Base-by-base conservation (phyloP, 1,139 yeast species). In the Yamadazyma diddensiae region DNA sequence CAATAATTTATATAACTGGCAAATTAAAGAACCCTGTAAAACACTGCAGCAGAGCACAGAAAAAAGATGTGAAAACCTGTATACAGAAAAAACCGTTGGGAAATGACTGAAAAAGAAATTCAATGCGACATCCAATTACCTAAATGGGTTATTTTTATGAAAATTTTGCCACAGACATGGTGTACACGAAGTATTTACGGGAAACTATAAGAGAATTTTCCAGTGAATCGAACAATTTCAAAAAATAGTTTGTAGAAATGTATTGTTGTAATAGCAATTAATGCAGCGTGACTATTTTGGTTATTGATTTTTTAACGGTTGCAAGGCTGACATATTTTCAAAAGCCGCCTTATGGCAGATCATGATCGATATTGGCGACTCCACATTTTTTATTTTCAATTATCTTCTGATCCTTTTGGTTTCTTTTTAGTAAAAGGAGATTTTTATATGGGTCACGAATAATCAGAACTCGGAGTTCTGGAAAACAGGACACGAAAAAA, bases 21-120 rank as follows among this genome's bases (percentile, higher is more conserved):
- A 25, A 31, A 10, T 6, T 12, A 10, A 31, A 16, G 34, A 31
- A 31, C 34, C 34, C 34, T 31, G 27, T 30, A 6, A 22, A 21
- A 15, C 10, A 10, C 21, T 25, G 25, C 25, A 27, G 11, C 15
- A 13, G 24, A 29, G 14, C 11, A 24, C 9, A 12, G 8, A 16
- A 15, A 23, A 17, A 18, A 15, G 26, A 25, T 26, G 26, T 14
- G 13, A 21, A 31, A 31, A 12, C 24, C 19, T 21, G 12, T 6
- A 7, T 6, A 5, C 6, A 7, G 15, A 22, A 22, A 29, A 29
- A 29, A 24, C 32, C 32, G 32, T 29, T 29, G 32, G 21, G 20
- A 10, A 18, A 5, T 12, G 10, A 19, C 8, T 14, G 18, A 25
- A 30, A 30, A 30, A 30, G 33, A 15, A 30, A 30, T 17, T 30